A percentile compares a stretch with the other conserved stretches of the same genome.
Evolutionary conservation across 2,329 filamentous ascomycete species (phyloP).

Genomic region (Corniculantispora saksenae): DNA sequence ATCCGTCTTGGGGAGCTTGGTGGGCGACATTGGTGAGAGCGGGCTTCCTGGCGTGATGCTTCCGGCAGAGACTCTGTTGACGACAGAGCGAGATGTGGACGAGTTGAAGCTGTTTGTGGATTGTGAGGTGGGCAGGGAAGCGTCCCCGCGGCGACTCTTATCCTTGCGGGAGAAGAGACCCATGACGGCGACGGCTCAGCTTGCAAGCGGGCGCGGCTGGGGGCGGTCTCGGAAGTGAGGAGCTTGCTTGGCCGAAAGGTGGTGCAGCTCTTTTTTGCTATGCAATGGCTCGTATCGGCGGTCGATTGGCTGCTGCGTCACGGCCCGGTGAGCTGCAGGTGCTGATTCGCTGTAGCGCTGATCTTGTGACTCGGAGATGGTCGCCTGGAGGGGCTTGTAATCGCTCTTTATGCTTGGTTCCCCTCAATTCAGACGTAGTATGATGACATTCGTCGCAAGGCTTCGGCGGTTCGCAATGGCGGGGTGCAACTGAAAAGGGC

Average conservation of each 20-base stretch:
- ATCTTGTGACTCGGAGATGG: slow-evolving; percentile 20
- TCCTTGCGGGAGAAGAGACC: slow-evolving; percentile 59
- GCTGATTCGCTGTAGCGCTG: slow-evolving; percentile 18
- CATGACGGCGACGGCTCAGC: slow-evolving; percentile 41
- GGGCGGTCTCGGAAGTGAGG: background rate
- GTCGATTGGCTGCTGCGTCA: slow-evolving; percentile 14
- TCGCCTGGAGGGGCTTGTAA: background rate
- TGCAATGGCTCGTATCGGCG: slow-evolving; percentile 11
- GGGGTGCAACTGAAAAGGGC: background rate
- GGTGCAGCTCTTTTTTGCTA: background rate
- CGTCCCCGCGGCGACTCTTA: slow-evolving; percentile 47
- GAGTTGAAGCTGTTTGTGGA: slow-evolving; percentile 56
- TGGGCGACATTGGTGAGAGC: slow-evolving; percentile 52
- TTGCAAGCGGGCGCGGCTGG: background rate
- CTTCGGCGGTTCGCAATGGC: slow-evolving; percentile 5
- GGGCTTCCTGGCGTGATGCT: slow-evolving; percentile 51
- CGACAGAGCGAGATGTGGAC: slow-evolving; percentile 46
- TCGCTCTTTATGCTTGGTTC: slow-evolving; percentile 2
- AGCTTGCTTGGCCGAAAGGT: background rate
- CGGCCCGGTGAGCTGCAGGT: slow-evolving; percentile 12
- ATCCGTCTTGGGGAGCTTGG: slow-evolving; percentile 70
- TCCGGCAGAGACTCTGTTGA: slow-evolving; percentile 53
- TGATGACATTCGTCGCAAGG: slow-evolving; percentile 1
- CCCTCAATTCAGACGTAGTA: slow-evolving; percentile 9
- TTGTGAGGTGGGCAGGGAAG: slow-evolving; percentile 44